Percentiles rank a stretch among this genome's conserved stretches.
phyloP scores from a whole-genome alignment of 257 asterid genomes.

The Solanum paucissectum region DNA sequence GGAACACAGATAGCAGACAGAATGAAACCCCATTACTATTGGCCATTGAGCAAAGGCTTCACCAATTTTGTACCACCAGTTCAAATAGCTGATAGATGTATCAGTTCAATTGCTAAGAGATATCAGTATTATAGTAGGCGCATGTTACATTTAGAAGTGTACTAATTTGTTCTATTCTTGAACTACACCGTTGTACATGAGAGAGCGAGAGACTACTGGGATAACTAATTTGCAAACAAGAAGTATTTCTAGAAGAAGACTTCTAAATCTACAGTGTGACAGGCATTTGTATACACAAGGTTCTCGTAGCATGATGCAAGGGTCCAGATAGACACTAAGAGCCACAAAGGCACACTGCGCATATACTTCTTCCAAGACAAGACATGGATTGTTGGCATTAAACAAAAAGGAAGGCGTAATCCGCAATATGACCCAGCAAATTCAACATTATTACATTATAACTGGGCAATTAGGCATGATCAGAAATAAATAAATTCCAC shows the following conservation, averaged over 20 bases:
- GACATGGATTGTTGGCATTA: background rate
- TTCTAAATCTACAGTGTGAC: background rate
- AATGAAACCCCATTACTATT: background rate
- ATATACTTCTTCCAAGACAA: background rate
- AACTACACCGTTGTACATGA: background rate
- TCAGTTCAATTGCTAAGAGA: background rate
- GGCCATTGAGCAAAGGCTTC: background rate
- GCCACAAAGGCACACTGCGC: background rate
- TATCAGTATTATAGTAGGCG: background rate
- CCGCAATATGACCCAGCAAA: background rate
- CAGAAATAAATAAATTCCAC: constrained; percentile 11
- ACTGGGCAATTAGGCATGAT: background rate
- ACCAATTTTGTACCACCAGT: background rate
- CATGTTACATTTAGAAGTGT: background rate
- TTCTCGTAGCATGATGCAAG: background rate
- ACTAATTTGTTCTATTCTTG: background rate
- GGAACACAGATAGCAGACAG: background rate
- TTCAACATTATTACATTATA: background rate
- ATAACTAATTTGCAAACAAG: background rate
- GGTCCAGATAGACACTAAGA: background rate
- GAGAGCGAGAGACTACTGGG: background rate
- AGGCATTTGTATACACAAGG: background rate
- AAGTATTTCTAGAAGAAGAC: background rate
- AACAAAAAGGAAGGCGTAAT: background rate
- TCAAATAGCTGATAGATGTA: background rate